These are phyloP conservation scores for Monilinia fructicola DNA, from an alignment of 2,329 filamentous ascomycete genomes.

Conservation along the genomic window DNA sequence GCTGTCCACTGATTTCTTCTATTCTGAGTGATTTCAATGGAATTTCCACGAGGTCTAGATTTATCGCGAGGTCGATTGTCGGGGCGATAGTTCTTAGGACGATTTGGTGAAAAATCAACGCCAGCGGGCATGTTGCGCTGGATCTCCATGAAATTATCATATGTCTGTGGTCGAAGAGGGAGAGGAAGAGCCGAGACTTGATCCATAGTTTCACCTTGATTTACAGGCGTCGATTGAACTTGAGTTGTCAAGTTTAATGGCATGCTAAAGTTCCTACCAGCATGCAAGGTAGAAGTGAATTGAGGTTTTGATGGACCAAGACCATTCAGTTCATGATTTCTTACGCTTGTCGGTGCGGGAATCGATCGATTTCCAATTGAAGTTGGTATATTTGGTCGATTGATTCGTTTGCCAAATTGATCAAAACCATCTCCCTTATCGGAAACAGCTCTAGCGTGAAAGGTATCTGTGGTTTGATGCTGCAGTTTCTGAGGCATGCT, in stretches of 20 bases:
- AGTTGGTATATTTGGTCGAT: neutral
- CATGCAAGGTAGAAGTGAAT: neutral
- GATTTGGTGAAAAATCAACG: neutral
- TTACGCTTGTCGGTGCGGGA: neutral
- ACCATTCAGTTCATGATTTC: neutral
- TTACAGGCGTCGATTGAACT: neutral
- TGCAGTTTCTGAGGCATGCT: neutral
- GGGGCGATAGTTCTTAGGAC: neutral
- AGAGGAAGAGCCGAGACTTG: neutral
- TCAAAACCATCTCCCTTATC: neutral
- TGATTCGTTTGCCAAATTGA: neutral
- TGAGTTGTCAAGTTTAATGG: neutral
- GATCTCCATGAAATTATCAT: constrained; percentile 9
- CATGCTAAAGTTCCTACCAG: constrained; percentile 3
- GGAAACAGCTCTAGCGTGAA: neutral
- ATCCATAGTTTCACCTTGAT: neutral
- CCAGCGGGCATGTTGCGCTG: neutral
- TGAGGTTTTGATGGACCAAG: neutral
- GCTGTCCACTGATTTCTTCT: neutral
- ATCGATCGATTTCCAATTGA: neutral
- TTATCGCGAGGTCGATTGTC: neutral
- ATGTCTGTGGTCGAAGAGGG: neutral
- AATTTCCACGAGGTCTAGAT: neutral
- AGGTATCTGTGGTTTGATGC: neutral
- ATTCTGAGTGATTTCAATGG: neutral